Conservation (phyloP, 352 stramenopile species). For the Phytopythium mirpurense region DNA sequence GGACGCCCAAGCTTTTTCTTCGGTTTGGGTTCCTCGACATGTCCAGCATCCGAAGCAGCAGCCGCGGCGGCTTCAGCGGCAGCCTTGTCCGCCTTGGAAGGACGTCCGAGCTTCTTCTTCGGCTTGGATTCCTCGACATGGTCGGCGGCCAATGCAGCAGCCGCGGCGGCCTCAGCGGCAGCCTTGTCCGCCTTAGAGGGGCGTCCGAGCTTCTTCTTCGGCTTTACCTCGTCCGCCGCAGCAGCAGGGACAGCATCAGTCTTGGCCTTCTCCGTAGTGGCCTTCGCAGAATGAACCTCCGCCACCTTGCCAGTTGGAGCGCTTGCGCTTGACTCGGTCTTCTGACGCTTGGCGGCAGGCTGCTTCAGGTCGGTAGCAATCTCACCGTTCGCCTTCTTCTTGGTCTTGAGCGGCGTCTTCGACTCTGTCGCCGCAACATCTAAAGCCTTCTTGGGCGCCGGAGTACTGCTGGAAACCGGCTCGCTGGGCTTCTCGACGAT, state of each 20-base stretch:
- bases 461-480: slow-evolving; percentile 1
- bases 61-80: neutral
- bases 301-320: too few relatives aligned
- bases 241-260: neutral
- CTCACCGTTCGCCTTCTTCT: slow-evolving; percentile 34
- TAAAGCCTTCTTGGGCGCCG: neutral
- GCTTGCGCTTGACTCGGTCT: slow-evolving; percentile 16
- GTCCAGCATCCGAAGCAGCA: neutral
- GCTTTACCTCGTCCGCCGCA: neutral
- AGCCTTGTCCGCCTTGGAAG: slow-evolving; percentile 5
- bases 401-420: slow-evolving; percentile 14
- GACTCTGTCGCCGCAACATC: slow-evolving; percentile 2
- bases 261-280: neutral
- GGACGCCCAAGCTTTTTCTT: slow-evolving; percentile 4
- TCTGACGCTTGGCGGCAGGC: slow-evolving; percentile 32
- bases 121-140: neutral
- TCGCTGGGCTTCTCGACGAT: slow-evolving; percentile 8
- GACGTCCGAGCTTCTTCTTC: neutral
- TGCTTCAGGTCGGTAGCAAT: slow-evolving; percentile 14
- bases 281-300: too few relatives aligned
- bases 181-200: slow-evolving; percentile 5
- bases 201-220: neutral
- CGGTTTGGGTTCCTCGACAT: neutral
- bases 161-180: neutral
- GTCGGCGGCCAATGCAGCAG: too few relatives aligned